These are phyloP conservation scores for Silene coronaria DNA, from an alignment of 179 eudicot species.

Conservation along the genomic window DNA sequence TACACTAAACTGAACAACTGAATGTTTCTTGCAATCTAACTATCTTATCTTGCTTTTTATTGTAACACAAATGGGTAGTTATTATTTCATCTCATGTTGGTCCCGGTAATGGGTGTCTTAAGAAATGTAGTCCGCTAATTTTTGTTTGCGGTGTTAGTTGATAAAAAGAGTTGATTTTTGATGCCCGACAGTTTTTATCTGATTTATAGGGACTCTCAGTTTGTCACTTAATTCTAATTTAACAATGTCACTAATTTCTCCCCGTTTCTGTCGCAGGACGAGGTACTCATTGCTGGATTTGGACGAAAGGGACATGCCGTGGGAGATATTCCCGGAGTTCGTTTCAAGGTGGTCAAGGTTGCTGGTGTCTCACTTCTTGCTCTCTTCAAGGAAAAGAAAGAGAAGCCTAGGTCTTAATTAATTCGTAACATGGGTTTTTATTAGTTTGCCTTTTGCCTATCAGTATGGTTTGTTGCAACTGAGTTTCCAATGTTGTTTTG, in stretches of 20 bases:
- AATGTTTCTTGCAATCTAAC: no score
- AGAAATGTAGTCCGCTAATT: no score
- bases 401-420: conserved; percentile 33
- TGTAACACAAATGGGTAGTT: no score
- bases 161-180: no score
- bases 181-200: no score
- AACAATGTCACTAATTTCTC: neutral
- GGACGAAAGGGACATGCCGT: conserved; percentile 36
- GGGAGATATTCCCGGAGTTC: conserved; percentile 40
- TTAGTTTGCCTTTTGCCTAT: neutral
- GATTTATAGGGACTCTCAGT: neutral
- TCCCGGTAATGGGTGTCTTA: no score
- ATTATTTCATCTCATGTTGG: no score
- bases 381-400: conserved; percentile 34
- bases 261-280: conserved; percentile 17
- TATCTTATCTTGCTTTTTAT: no score
- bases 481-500: neutral
- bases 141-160: no score
- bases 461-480: neutral
- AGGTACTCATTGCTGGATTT: conserved; percentile 36
- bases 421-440: neutral
- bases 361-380: conserved; percentile 35
- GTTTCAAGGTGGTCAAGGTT: conserved; percentile 38
- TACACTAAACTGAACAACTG: no score
- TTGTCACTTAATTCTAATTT: no score